Evolutionary conservation across 331 rosid species (phyloP).

Genomic region (Erythrophleum ivorense): DNA sequence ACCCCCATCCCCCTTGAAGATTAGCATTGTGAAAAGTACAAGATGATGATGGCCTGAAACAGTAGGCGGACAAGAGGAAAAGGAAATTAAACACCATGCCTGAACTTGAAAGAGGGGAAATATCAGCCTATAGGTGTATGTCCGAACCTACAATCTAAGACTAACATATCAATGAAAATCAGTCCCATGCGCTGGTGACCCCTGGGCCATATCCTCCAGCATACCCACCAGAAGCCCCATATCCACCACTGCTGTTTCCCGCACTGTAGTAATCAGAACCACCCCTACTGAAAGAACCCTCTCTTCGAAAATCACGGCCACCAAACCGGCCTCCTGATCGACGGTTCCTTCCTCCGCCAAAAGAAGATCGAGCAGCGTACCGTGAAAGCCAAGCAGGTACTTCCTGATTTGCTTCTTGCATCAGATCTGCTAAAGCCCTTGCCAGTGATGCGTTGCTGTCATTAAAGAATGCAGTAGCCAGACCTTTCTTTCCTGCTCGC

Average conservation of each 20-base stretch:
- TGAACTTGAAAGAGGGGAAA: constrained; percentile 2
- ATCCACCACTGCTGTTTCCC: constrained; percentile 51
- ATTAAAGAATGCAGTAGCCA: constrained; percentile 78
- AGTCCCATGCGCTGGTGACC: constrained; percentile 79
- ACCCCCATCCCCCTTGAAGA: constrained; percentile 38
- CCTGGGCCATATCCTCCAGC: constrained; percentile 56
- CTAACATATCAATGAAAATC: constrained; percentile 45
- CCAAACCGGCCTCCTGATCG: constrained; percentile 78
- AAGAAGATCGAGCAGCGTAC: constrained; percentile 59
- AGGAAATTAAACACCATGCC: background rate
- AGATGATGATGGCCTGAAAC: constrained; percentile 15
- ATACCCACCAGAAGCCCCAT: constrained; percentile 60
- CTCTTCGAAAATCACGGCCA: constrained; percentile 77
- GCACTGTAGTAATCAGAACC: constrained; percentile 66
- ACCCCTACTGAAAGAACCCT: constrained; percentile 55
- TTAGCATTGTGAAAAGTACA: constrained; percentile 40
- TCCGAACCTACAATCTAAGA: constrained; percentile 39
- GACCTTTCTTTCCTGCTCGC: constrained; percentile 78
- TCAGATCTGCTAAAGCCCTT: constrained; percentile 67
- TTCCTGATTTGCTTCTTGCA: constrained; percentile 78
- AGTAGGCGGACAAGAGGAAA: background rate
- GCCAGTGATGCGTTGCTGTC: constrained; percentile 67
- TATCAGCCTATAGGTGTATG: constrained; percentile 46
- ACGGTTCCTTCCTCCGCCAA: constrained; percentile 73
- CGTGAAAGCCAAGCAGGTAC: constrained; percentile 75